These are phyloP conservation scores for Cystoderma amianthinum DNA, from an alignment of 768 basidiomycete genomes.

Conservation along the genomic window DNA sequence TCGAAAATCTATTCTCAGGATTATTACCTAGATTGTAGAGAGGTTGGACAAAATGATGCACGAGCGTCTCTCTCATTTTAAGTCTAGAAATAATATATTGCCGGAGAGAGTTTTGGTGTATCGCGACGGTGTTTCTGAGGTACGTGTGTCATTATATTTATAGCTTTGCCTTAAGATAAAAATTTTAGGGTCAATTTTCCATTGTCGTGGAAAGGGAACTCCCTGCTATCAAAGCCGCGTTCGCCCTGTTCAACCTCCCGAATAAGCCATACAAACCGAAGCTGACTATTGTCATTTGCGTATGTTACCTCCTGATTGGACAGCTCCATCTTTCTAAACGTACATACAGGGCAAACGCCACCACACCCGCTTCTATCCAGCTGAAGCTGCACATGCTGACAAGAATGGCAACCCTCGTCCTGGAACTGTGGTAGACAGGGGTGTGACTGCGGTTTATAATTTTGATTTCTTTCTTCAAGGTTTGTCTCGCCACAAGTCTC, in stretches of 20 bases:
- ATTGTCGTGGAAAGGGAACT: conserved; percentile 60
- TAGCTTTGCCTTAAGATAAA: no score
- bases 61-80: conserved; percentile 54
- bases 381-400: conserved; percentile 43
- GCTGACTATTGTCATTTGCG: conserved; percentile 72
- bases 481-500: conserved; percentile 10
- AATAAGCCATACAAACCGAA: conserved; percentile 39
- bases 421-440: conserved; percentile 79
- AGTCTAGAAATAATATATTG: conserved; percentile 37
- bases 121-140: conserved; percentile 82
- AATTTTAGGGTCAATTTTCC: conserved; percentile 62
- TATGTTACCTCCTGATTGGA: conserved; percentile 30
- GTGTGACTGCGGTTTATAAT: conserved; percentile 60
- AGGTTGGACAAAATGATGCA: conserved; percentile 58
- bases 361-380: conserved; percentile 61
- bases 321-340: conserved; percentile 10
- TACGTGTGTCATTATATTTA: no score
- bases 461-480: conserved; percentile 69
- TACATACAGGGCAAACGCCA: conserved; percentile 35
- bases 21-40: conserved; percentile 68
- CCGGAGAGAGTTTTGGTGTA: conserved; percentile 69
- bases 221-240: conserved; percentile 55
- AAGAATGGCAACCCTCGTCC: conserved; percentile 67
- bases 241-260: conserved; percentile 37
- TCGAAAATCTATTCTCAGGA: no score